A percentile compares a stretch with the other conserved stretches of the same genome.
Evolutionary conservation across 805 yeast genomes (phyloP).

Genomic region (Candida cerambycidarum): DNA sequence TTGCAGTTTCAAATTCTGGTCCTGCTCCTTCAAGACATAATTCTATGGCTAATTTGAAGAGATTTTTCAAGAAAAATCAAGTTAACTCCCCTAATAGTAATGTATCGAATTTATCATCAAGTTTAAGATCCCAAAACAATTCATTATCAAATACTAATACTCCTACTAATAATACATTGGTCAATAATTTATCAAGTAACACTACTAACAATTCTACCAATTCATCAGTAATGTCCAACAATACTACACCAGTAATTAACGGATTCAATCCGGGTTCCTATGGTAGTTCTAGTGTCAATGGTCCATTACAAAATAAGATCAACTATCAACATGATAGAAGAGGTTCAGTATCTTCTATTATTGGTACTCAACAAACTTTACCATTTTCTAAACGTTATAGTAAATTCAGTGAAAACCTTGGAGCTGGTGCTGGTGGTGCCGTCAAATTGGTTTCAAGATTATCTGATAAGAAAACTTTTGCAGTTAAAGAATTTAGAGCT

Average conservation of each 20-base stretch:
- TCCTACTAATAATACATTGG: no score
- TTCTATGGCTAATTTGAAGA: conserved; percentile 74
- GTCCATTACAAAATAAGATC: conserved; percentile 27
- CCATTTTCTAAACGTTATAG: conserved; percentile 58
- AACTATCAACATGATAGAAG: conserved; percentile 33
- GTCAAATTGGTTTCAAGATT: conserved; percentile 72
- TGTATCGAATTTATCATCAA: conserved; percentile 23
- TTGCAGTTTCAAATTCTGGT: neutral
- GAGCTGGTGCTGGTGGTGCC: conserved; percentile 88
- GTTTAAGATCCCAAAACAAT: conserved; percentile 21
- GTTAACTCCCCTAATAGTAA: conserved; percentile 8
- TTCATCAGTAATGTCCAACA: conserved; percentile 30
- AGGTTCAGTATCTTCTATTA: conserved; percentile 33
- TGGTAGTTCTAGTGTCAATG: conserved; percentile 1
- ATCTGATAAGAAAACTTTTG: conserved; percentile 69
- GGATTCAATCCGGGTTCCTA: conserved; percentile 5
- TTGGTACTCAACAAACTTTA: conserved; percentile 24
- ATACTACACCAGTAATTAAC: neutral
- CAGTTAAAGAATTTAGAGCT: conserved; percentile 80
- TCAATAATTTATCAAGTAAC: conserved; percentile 22
- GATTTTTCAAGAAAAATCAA: conserved; percentile 59
- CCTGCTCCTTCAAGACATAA: conserved; percentile 56
- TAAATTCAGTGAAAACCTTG: conserved; percentile 69
- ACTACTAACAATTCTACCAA: conserved; percentile 36
- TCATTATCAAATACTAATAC: conserved; percentile 10